phyloP scores from a whole-genome alignment of 768 basidiomycete species.

The Tephrocybe sp. region DNA sequence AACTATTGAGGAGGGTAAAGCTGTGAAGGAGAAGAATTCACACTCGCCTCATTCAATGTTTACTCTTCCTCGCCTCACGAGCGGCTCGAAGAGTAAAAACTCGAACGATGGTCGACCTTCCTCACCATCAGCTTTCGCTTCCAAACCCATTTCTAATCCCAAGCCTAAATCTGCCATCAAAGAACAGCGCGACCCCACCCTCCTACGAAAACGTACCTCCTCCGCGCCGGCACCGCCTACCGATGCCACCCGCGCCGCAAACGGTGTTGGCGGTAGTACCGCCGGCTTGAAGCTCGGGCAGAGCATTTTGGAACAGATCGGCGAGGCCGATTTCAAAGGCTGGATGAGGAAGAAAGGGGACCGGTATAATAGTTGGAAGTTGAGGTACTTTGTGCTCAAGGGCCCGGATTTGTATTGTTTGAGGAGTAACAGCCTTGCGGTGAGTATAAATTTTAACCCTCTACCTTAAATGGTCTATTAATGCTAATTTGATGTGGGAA shows the following conservation, averaged over 20 bases:
- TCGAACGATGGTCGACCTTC: slow-evolving; percentile 39
- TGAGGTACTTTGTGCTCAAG: slow-evolving; percentile 88
- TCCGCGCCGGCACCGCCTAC: slow-evolving; percentile 27
- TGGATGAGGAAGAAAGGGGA: slow-evolving; percentile 98
- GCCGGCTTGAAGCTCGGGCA: slow-evolving; percentile 56
- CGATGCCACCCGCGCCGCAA: slow-evolving; percentile 4
- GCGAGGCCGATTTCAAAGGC: slow-evolving; percentile 82
- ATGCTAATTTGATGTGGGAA: slow-evolving; percentile 3
- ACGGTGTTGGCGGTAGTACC: too few relatives aligned
- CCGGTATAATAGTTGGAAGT: slow-evolving; percentile 89
- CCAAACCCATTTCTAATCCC: slow-evolving; percentile 25
- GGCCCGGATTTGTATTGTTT: slow-evolving; percentile 89
- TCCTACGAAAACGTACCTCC: slow-evolving; percentile 57
- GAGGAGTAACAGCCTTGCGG: slow-evolving; percentile 64
- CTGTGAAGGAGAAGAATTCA: slow-evolving; percentile 46
- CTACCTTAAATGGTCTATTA: neutral
- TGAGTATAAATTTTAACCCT: slow-evolving; percentile 26
- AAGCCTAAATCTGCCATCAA: slow-evolving; percentile 14
- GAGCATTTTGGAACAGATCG: slow-evolving; percentile 88
- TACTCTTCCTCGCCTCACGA: slow-evolving; percentile 47
- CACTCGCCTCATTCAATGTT: slow-evolving; percentile 44
- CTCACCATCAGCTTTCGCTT: neutral
- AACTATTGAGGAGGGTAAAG: slow-evolving; percentile 28
- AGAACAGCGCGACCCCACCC: slow-evolving; percentile 29
- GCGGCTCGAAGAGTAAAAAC: slow-evolving; percentile 37